Evolutionary conservation across 257 asterid species (phyloP).

Genomic region (Solanum pinnatisectum): DNA sequence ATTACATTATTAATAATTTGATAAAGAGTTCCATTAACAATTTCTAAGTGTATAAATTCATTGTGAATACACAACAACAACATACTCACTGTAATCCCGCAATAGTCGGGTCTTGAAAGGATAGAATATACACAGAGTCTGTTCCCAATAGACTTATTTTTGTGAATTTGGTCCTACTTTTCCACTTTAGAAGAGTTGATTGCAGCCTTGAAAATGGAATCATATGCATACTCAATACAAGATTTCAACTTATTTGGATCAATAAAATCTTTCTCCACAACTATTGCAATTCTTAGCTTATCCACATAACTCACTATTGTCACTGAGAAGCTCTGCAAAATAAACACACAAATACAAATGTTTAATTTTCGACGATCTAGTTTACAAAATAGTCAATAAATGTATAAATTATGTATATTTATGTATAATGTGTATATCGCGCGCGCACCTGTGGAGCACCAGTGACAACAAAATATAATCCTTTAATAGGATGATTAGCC

Average conservation of each 20-base stretch:
- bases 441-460: constrained; percentile 44
- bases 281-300: constrained; percentile 37
- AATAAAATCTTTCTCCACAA: constrained; percentile 42
- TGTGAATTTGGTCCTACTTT: not conserved
- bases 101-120: accelerated
- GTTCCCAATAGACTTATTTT: not conserved
- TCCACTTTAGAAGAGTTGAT: constrained; percentile 1
- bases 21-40: no score
- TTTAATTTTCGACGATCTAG: not conserved
- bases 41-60: no score
- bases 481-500: constrained; percentile 37
- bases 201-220: constrained; percentile 34
- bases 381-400: not conserved
- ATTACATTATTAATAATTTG: not conserved
- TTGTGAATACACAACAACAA: not conserved
- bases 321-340: constrained; percentile 40
- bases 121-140: not conserved
- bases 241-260: constrained; percentile 43
- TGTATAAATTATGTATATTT: not conserved
- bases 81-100: accelerated
- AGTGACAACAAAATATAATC: constrained; percentile 36
- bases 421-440: not conserved
- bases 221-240: constrained; percentile 39
- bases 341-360: not conserved
- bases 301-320: constrained; percentile 52